Evolutionary conservation across 1,284 basidiomycete genomes (phyloP), one percentile per base, ranked within the genome.

Genomic region (Heliocybe sulcata): DNA sequence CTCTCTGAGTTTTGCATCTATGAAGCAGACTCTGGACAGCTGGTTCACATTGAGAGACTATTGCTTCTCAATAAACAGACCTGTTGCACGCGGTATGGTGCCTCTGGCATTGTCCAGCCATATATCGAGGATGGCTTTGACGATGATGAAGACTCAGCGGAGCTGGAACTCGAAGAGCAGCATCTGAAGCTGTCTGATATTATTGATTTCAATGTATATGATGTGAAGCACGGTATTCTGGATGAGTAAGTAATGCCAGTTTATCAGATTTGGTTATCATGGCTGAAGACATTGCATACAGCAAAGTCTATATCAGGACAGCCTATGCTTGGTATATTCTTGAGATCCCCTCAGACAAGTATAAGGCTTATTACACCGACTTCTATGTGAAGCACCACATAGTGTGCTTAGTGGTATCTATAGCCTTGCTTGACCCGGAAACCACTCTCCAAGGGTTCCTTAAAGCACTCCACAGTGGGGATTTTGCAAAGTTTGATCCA

Each of bases 271-370:
- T 22, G 38, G 10, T 56, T 11, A 14, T 33, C 48, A 9, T 22
- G 51, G 35, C 25, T 31, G 26, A 35, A 45, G 38, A 42, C 60
- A 57, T 45, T 54, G 35, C 22, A 2, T 50, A 2, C 54, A 72
- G 72, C 33, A 71, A 72, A 45, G 69, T 77, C 9, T 77, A 74
- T 54, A 58, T 79, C 25, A 63, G 68, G 26, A 79, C 77, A 1
- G 27, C 63, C 23, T 59, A 67, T 61, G 82, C 83, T 0, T 87
- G 84, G 84, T 87, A 87, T 59, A 82, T 86, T 55, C 69, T 87
- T 1, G 71, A 72, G 11, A 56, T 57, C 2, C 83, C 84, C 0
- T 73, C 77, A 0, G 48, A 54, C 1, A 25, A 55, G 1, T 87
- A 87, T 59, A 56, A 54, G 1, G 63, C 68, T 0, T 73, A 73